A percentile compares a stretch with the other conserved stretches of the same genome.
phyloP scores from a whole-genome alignment of 1,139 yeast species.

The Wickerhamomyces sp. region DNA sequence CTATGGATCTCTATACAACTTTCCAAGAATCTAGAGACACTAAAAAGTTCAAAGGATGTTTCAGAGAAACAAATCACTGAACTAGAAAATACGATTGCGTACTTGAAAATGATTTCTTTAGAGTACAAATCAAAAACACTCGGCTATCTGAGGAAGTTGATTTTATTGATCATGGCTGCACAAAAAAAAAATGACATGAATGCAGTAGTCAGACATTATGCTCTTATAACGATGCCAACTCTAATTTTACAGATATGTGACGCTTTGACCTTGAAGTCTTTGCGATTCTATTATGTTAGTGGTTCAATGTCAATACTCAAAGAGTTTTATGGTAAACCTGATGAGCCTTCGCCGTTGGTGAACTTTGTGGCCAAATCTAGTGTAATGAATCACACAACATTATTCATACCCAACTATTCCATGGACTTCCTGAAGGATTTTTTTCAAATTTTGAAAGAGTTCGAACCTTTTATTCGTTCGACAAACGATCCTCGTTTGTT shows the following conservation, averaged over 20 bases:
- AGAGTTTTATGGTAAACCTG: constrained; percentile 10
- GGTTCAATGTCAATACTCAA: constrained; percentile 15
- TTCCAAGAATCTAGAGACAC: constrained; percentile 4
- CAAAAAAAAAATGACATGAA: constrained; percentile 5
- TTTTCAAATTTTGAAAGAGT: constrained; percentile 7
- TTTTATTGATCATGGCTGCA: constrained; percentile 9
- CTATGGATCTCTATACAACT: constrained; percentile 17
- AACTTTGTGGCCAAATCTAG: constrained; percentile 8
- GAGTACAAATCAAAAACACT: constrained; percentile 10
- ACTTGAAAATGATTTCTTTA: constrained; percentile 3
- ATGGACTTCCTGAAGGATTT: constrained; percentile 16
- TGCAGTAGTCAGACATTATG: constrained; percentile 5
- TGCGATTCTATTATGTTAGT: constrained; percentile 11
- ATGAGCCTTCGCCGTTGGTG: constrained; percentile 15
- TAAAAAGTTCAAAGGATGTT: neutral
- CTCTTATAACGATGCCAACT: constrained; percentile 9
- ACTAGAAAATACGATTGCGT: constrained; percentile 1
- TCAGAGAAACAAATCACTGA: constrained; percentile 3
- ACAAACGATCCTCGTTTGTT: constrained; percentile 10
- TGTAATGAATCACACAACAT: constrained; percentile 3
- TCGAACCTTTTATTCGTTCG: constrained; percentile 3
- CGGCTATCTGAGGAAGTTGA: constrained; percentile 6
- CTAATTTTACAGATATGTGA: constrained; percentile 15
- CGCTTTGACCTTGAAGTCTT: constrained; percentile 4
- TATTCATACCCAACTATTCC: constrained; percentile 18